These are phyloP conservation scores for Cercis canadensis DNA, from an alignment of 306 rosid genomes.

Conservation along the genomic window DNA sequence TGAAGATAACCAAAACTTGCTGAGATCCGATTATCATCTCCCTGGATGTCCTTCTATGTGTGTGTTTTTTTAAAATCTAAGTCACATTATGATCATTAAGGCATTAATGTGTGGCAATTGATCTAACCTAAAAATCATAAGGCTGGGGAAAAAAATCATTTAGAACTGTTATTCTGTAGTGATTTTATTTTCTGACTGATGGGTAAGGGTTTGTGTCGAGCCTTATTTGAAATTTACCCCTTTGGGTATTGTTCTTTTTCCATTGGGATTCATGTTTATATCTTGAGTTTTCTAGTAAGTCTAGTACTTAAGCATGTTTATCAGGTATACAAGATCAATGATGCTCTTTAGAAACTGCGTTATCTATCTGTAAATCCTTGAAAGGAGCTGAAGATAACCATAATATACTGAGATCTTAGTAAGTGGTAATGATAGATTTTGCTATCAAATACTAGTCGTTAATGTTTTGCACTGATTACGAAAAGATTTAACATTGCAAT, in stretches of 20 bases:
- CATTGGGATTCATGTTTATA: background rate
- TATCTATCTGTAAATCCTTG: slow-evolving; percentile 43
- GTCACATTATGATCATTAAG: no score
- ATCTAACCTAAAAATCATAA: no score
- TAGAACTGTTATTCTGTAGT: background rate
- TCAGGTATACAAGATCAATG: slow-evolving; percentile 28
- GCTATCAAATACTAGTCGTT: no score
- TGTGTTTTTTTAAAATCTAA: background rate
- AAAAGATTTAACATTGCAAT: no score
- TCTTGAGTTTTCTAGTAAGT: background rate
- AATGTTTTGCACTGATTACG: no score
- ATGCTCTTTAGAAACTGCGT: slow-evolving; percentile 48
- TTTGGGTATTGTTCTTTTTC: background rate
- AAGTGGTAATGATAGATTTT: background rate
- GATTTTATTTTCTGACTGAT: no score
- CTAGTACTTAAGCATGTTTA: background rate
- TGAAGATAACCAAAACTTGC: slow-evolving; percentile 20
- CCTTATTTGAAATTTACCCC: no score
- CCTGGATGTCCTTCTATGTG: background rate
- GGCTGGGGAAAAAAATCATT: slow-evolving; percentile 40
- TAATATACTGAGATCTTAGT: slow-evolving; percentile 31
- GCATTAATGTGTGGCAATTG: no score
- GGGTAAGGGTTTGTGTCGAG: no score
- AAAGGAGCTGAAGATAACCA: slow-evolving; percentile 38
- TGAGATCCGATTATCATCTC: slow-evolving; percentile 42